Evolutionary conservation across 2,329 filamentous ascomycete species (phyloP).

Genomic region (Diplodia scrobiculata): DNA sequence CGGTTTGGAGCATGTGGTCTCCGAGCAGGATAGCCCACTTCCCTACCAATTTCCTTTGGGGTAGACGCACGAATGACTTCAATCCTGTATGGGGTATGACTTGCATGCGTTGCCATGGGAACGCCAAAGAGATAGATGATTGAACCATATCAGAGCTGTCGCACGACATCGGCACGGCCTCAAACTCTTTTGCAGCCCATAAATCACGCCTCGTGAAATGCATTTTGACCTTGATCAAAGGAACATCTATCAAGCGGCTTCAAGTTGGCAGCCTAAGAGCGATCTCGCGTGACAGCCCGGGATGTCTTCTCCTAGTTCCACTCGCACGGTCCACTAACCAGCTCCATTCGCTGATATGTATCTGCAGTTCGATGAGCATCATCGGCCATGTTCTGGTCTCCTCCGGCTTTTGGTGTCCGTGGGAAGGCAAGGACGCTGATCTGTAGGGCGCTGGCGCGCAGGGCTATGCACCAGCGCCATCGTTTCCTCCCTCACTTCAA

Average conservation of each 20-base stretch:
- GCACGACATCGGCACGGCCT: not conserved
- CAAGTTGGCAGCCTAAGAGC: too few species aligned
- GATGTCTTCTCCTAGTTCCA: not conserved
- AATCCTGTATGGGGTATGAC: not conserved
- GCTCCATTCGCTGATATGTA: not conserved
- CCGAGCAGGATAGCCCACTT: not conserved
- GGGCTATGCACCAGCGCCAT: not conserved
- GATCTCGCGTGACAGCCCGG: too few species aligned
- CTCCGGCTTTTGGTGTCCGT: not conserved
- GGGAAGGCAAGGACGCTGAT: not conserved
- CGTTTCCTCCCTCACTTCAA: slow-evolving; percentile 4
- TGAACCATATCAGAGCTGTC: not conserved
- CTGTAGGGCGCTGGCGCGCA: not conserved
- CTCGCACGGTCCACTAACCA: not conserved
- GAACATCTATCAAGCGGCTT: not conserved
- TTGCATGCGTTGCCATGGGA: not conserved
- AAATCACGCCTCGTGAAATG: not conserved
- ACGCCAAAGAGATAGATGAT: not conserved
- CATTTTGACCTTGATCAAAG: not conserved
- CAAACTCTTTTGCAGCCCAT: not conserved
- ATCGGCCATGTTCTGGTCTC: not conserved
- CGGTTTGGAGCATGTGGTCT: not conserved
- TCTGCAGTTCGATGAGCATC: not conserved
- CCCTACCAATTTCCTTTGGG: not conserved
- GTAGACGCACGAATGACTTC: not conserved